Evolutionary conservation across 2,329 filamentous ascomycete genomes (phyloP).

Genomic region (Septoria linicola): DNA sequence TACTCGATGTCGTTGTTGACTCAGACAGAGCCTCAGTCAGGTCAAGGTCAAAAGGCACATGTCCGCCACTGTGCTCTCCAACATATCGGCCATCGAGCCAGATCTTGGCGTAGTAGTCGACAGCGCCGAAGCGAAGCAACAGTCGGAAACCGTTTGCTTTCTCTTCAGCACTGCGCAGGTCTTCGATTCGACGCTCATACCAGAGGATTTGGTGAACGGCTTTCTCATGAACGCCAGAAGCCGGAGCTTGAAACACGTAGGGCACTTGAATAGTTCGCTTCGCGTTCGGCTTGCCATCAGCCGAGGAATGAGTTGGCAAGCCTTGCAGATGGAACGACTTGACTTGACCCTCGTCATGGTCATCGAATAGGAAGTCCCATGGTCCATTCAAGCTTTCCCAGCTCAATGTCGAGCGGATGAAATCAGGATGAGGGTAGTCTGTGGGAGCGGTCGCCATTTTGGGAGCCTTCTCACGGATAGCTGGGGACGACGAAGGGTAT

Average conservation of each 20-base stretch:
- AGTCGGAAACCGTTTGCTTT: constrained; percentile 43
- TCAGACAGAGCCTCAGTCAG: constrained; percentile 47
- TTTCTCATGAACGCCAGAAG: constrained; percentile 61
- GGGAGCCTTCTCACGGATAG: constrained; percentile 13
- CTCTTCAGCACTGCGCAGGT: constrained; percentile 29
- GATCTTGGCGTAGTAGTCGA: constrained; percentile 60
- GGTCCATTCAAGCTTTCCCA: constrained; percentile 63
- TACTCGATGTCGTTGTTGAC: constrained; percentile 25
- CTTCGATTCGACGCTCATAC: constrained; percentile 54
- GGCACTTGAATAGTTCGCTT: constrained; percentile 61
- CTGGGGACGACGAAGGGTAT: constrained; percentile 6
- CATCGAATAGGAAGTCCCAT: constrained; percentile 67
- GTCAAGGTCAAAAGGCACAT: constrained; percentile 59
- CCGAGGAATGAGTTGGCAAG: constrained; percentile 46
- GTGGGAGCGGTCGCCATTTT: constrained; percentile 17
- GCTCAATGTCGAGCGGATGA: constrained; percentile 54
- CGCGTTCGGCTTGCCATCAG: constrained; percentile 37
- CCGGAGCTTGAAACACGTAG: constrained; percentile 64
- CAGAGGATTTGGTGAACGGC: constrained; percentile 66
- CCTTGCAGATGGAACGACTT: constrained; percentile 55
- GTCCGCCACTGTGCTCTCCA: constrained; percentile 58
- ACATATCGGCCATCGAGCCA: constrained; percentile 57
- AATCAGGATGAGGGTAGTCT: constrained; percentile 64
- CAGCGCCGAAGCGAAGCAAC: constrained; percentile 59
- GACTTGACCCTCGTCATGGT: constrained; percentile 57